A percentile compares a stretch with the other conserved stretches of the same genome.
Evolutionary conservation across 371 early-diverging fungal species (phyloP).

Genomic region (Mortierella sp.): DNA sequence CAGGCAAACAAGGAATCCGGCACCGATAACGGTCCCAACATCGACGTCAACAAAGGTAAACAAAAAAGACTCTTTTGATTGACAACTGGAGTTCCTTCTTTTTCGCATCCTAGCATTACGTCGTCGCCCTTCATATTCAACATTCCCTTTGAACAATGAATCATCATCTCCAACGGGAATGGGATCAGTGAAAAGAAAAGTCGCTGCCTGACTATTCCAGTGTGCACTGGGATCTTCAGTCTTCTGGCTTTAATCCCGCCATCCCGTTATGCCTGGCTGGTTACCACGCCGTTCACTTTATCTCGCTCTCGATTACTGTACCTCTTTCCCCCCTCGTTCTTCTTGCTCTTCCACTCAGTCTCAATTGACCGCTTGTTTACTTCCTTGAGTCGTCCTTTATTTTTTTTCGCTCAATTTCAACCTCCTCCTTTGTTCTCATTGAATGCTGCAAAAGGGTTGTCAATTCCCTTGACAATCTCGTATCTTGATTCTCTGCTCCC

Average conservation of each 20-base stretch:
- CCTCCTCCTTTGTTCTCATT: too few relatives aligned
- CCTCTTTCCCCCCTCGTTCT: background rate
- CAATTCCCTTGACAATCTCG: too few relatives aligned
- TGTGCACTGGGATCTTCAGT: background rate
- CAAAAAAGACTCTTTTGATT: background rate
- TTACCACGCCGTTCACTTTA: background rate
- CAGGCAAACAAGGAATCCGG: constrained; percentile 34
- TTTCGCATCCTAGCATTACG: background rate
- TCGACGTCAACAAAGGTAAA: constrained; percentile 27
- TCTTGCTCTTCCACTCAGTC: background rate
- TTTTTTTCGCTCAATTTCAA: too few relatives aligned
- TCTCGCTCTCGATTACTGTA: background rate
- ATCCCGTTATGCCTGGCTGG: background rate
- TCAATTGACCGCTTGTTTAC: background rate
- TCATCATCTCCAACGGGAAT: background rate
- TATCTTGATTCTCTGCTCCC: background rate
- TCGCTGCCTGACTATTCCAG: background rate
- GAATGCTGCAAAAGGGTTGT: too few relatives aligned
- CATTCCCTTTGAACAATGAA: background rate
- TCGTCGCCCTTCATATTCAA: background rate
- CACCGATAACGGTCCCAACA: background rate
- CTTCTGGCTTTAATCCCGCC: background rate
- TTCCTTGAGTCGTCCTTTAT: background rate
- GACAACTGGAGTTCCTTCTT: background rate
- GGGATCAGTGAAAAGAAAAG: background rate